phyloP scores from a whole-genome alignment of 2,329 filamentous ascomycete species.

The Diaporthe vexans region DNA sequence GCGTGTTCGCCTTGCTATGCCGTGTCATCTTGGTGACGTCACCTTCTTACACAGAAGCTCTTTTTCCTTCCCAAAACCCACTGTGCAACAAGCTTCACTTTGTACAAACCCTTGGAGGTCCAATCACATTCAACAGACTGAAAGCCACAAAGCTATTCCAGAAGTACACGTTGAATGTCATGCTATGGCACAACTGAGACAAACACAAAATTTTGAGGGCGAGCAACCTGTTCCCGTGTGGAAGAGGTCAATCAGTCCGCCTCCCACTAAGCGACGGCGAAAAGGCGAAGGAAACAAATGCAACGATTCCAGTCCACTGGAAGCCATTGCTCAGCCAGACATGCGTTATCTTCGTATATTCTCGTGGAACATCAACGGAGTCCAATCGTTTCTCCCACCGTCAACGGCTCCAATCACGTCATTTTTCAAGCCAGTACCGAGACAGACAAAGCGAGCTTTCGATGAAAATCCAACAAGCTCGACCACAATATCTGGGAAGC shows the following conservation, averaged over 20 bases:
- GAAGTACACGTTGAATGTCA: neutral
- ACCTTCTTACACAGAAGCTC: neutral
- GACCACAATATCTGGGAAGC: neutral
- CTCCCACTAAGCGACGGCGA: conserved; percentile 34
- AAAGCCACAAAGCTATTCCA: neutral
- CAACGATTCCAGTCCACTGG: neutral
- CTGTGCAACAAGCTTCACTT: no score
- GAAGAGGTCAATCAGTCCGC: conserved; percentile 36
- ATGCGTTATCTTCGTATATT: conserved; percentile 44
- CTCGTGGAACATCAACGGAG: conserved; percentile 49
- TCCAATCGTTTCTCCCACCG: conserved; percentile 44
- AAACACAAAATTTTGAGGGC: no score
- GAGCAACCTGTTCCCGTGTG: neutral
- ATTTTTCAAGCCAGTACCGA: conserved; percentile 44
- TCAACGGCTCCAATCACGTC: conserved; percentile 44
- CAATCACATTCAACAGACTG: neutral
- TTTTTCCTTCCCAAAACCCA: neutral
- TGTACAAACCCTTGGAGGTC: neutral
- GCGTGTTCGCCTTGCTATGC: neutral
- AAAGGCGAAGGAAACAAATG: neutral
- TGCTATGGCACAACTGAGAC: neutral
- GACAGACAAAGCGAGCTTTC: neutral
- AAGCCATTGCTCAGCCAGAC: neutral
- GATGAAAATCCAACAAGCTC: neutral
- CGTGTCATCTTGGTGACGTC: conserved; percentile 19